Conservation (phyloP, 2,329 filamentous ascomycete genomes). For the Botrytis porri region DNA sequence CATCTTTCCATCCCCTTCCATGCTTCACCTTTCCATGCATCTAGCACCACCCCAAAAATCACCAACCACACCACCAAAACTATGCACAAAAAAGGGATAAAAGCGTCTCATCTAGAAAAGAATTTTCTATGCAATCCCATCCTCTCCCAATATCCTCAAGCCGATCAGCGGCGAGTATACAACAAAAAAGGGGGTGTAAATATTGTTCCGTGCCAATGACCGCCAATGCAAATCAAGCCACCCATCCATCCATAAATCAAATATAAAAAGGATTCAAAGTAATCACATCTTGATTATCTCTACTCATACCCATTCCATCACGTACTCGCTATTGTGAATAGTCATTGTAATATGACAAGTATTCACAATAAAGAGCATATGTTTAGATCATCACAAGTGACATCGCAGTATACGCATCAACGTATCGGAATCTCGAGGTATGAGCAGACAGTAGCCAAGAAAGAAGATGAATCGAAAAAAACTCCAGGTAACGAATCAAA, state of each 20-base stretch:
- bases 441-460: background rate
- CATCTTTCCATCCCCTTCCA: background rate
- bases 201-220: background rate
- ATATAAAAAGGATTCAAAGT: background rate
- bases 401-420: background rate
- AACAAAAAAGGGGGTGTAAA: background rate
- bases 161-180: conserved; percentile 20
- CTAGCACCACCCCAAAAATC: background rate
- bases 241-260: conserved; percentile 1
- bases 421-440: background rate
- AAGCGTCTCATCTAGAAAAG: background rate
- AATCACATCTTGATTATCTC: background rate
- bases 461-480: conserved; percentile 6
- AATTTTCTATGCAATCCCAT: background rate
- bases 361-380: background rate
- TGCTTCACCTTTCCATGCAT: background rate
- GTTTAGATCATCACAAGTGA: background rate
- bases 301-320: background rate
- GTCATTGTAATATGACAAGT: background rate
- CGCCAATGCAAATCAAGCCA: background rate
- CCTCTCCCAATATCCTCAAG: conserved; percentile 10
- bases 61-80: background rate
- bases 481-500: conserved; percentile 21
- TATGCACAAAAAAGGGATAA: conserved; percentile 10
- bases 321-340: background rate